A percentile compares a stretch with the other conserved stretches of the same genome.
phyloP scores from a whole-genome alignment of 169 alveolate species.

The Cystoisospora suis region DNA sequence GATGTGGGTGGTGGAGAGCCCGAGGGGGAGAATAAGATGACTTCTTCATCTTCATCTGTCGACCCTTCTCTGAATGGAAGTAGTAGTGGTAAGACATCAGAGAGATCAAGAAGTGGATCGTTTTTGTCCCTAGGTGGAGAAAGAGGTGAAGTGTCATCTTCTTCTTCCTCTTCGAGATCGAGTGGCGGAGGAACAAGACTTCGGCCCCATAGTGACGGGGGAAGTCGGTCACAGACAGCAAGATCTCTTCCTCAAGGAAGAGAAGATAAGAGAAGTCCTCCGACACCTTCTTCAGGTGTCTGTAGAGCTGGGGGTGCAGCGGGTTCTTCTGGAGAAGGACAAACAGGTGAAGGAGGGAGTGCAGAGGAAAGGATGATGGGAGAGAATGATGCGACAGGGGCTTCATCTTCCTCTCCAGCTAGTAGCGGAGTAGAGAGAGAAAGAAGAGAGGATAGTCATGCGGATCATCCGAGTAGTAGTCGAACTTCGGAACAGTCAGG shows the following conservation, averaged over 20 bases:
- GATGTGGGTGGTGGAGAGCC: not conserved
- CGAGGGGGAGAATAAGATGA: not conserved
- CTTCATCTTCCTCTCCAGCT: not conserved
- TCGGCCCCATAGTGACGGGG: too few species aligned
- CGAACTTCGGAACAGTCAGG: not conserved
- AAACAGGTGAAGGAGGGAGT: not conserved
- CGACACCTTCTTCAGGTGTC: not conserved
- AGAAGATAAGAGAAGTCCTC: slow-evolving; percentile 39
- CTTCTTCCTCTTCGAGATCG: too few species aligned
- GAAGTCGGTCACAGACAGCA: too few species aligned
- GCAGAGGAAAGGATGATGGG: not conserved
- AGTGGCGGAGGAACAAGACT: too few species aligned
- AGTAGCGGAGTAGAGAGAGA: not conserved
- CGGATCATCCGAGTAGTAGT: not conserved
- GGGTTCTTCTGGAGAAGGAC: too few species aligned
- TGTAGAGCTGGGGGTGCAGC: too few species aligned
- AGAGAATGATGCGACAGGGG: too few species aligned
- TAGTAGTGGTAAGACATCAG: not conserved
- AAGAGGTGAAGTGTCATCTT: too few species aligned
- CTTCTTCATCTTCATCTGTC: not conserved
- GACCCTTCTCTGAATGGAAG: not conserved
- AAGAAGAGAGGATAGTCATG: not conserved
- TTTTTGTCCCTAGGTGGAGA: too few species aligned
- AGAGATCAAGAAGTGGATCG: too few species aligned
- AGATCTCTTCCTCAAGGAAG: too few species aligned